Conservation (phyloP, 208 protist genomes). For the Sergeia podlipaevii region DNA sequence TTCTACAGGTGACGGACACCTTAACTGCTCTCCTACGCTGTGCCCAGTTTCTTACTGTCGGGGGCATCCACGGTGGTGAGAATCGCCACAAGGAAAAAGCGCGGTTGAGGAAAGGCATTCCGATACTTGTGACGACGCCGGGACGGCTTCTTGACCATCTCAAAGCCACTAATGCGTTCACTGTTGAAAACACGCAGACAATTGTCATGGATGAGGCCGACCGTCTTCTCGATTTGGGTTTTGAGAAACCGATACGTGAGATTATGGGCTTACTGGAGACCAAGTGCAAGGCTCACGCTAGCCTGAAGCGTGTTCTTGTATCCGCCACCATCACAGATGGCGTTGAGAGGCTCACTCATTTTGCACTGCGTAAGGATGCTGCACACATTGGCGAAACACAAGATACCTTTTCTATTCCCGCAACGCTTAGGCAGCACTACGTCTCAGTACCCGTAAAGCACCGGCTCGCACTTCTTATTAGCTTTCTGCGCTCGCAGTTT, state of each 20-base stretch:
- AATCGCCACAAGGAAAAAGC: slow-evolving; percentile 89
- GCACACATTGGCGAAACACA: slow-evolving; percentile 54
- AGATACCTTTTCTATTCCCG: slow-evolving; percentile 74
- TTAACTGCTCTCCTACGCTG: slow-evolving; percentile 61
- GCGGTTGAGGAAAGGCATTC: slow-evolving; percentile 76
- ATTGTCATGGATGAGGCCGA: slow-evolving; percentile 98
- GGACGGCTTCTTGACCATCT: slow-evolving; percentile 90
- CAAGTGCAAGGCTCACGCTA: slow-evolving; percentile 75
- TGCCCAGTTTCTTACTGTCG: slow-evolving; percentile 84
- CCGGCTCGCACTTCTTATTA: slow-evolving; percentile 94
- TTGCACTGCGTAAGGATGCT: slow-evolving; percentile 74
- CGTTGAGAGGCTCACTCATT: slow-evolving; percentile 86
- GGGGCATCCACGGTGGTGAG: slow-evolving; percentile 71
- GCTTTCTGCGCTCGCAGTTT: slow-evolving; percentile 80
- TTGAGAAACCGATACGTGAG: slow-evolving; percentile 96
- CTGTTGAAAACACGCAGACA: slow-evolving; percentile 62
- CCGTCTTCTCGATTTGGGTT: slow-evolving; percentile 99
- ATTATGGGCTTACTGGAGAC: slow-evolving; percentile 92
- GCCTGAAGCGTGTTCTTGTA: slow-evolving; percentile 96
- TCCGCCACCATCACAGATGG: slow-evolving; percentile 94
- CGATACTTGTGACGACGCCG: slow-evolving; percentile 80
- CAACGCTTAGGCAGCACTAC: slow-evolving; percentile 73
- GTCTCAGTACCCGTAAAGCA: slow-evolving; percentile 71
- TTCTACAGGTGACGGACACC: slow-evolving; percentile 81
- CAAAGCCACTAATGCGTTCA: slow-evolving; percentile 65